Percentiles rank a stretch among this genome's conserved stretches.
phyloP scores from a whole-genome alignment of 2,329 filamentous ascomycete genomes.

The Fusarium sp. region DNA sequence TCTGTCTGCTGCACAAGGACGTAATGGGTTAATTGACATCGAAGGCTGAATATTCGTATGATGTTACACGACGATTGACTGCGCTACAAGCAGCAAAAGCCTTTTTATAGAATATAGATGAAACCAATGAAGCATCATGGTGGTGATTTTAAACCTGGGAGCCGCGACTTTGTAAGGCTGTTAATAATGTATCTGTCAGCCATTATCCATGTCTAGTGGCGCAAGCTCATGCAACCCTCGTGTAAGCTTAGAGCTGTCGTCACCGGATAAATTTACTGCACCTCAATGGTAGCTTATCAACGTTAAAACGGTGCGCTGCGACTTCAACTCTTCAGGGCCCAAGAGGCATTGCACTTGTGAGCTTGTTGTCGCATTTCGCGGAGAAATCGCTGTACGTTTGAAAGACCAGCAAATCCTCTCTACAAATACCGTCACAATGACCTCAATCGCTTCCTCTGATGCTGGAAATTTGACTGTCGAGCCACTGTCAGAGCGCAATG shows the following conservation, averaged over 20 bases:
- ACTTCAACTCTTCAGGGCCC: slow-evolving; percentile 7
- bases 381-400: not conserved
- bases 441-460: slow-evolving; percentile 45
- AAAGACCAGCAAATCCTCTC: not conserved
- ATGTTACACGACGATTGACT: not conserved
- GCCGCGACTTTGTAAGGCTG: not conserved
- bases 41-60: not conserved
- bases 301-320: not conserved
- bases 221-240: slow-evolving; percentile 31
- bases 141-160: not conserved
- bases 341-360: slow-evolving; percentile 30
- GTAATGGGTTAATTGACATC: not conserved
- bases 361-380: slow-evolving; percentile 9
- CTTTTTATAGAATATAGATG: slow-evolving; percentile 9
- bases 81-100: not conserved
- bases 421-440: not conserved
- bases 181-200: slow-evolving; percentile 28
- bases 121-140: not conserved
- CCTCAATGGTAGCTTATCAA: not conserved
- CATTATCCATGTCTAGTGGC: slow-evolving; percentile 24
- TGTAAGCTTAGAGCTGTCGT: slow-evolving; percentile 8
- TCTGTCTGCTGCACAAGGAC: not conserved
- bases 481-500: slow-evolving; percentile 46
- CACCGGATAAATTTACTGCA: slow-evolving; percentile 18
- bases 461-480: slow-evolving; percentile 39